Evolutionary conservation across 1,284 basidiomycete species (phyloP).

Genomic region (Leccinum solheimii): DNA sequence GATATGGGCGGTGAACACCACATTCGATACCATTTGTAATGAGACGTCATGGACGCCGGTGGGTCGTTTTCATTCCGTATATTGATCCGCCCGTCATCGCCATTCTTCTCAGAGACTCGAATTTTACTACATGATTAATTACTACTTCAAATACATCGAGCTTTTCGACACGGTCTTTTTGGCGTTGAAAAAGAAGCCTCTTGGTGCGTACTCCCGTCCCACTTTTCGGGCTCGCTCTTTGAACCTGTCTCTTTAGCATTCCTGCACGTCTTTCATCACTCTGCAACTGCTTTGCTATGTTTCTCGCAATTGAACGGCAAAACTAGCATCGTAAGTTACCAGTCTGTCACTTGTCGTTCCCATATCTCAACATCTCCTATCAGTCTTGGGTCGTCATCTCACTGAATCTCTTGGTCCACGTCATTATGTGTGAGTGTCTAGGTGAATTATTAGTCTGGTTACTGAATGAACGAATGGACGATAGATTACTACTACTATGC

Average conservation of each 20-base stretch:
- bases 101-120: conserved; percentile 62
- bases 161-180: conserved; percentile 96
- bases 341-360: not conserved
- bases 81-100: conserved; percentile 5
- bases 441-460: not conserved
- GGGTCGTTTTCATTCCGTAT: conserved; percentile 33
- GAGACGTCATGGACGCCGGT: conserved; percentile 83
- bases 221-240: not conserved
- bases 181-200: conserved; percentile 96
- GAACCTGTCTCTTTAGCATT: conserved; percentile 60
- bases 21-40: conserved; percentile 81
- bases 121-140: conserved; percentile 98
- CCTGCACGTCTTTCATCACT: conserved; percentile 98
- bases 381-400: conserved; percentile 96
- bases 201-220: conserved; percentile 57
- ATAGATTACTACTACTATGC: conserved; percentile 97
- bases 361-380: conserved; percentile 8
- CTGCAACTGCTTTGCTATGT: conserved; percentile 95
- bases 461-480: conserved; percentile 5
- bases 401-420: conserved; percentile 93
- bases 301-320: conserved; percentile 92
- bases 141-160: conserved; percentile 95
- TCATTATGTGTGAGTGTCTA: conserved; percentile 87
- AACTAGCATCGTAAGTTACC: conserved; percentile 76
- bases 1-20: conserved; percentile 66